These are phyloP conservation scores for Euphrasia arctica DNA, from an alignment of 305 asterid species.

Conservation along the genomic window DNA sequence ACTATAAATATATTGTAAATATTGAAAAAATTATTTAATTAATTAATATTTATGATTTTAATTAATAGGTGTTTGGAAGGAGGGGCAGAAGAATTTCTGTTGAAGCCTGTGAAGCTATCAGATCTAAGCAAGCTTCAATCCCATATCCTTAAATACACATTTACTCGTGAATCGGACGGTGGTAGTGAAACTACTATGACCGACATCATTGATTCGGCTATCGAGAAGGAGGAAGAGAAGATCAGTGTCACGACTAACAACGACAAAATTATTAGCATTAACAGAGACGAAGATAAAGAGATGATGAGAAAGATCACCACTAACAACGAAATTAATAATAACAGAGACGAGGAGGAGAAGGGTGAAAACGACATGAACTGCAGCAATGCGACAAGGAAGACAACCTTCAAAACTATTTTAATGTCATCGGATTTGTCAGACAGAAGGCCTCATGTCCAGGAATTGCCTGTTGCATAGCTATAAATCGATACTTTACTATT, in stretches of 20 bases:
- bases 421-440: constrained; percentile 29
- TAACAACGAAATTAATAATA: neutral
- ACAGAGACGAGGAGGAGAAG: constrained; percentile 20
- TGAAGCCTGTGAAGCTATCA: constrained; percentile 52
- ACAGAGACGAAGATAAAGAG: too few species aligned
- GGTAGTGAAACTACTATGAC: neutral
- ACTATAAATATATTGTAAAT: too few species aligned
- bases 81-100: constrained; percentile 54
- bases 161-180: neutral
- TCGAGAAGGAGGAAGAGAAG: constrained; percentile 16
- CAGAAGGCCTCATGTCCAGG: constrained; percentile 37
- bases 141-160: constrained; percentile 25
- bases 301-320: too few species aligned
- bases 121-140: constrained; percentile 47
- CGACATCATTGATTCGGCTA: neutral
- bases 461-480: constrained; percentile 31
- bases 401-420: constrained; percentile 17
- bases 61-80: constrained; percentile 51
- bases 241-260: neutral
- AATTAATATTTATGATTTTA: neutral
- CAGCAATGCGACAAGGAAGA: constrained; percentile 36
- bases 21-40: too few species aligned
- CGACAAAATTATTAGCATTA: neutral
- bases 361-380: constrained; percentile 29
- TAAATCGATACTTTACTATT: too few species aligned